Base-by-base conservation (phyloP, 1,139 yeast genomes). In the Petasospora rhodanensis region DNA sequence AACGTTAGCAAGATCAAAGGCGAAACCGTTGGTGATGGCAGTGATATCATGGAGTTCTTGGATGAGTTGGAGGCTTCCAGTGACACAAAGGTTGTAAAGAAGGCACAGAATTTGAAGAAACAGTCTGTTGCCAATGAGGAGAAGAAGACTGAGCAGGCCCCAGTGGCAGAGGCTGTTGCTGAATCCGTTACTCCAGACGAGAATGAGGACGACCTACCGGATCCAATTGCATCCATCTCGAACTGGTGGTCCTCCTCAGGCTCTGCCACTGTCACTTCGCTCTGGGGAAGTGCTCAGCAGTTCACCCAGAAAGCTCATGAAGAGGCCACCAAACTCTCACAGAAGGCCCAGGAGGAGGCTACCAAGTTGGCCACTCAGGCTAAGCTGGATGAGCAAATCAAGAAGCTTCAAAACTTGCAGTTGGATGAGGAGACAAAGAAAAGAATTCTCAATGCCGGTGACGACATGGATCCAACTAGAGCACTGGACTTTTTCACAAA, bases 211-310 rank as follows among this genome's bases (percentile, higher is more conserved):
- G 34, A 24, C 3, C 21, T 35, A n/a, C 39, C 47, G 31, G 91
- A 81, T 52, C 87, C 94, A 12, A 69, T 84, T 23, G 68, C 80
- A 0, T 70, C 87, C 1, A 60, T 85, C 35, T 67, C 93, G 6
- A 76, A 70, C 33, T 89, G 97, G 96, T 85, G 87, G 85, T 73
- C 75, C 5, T 66, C 66, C 4, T 79, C 78, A 33, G 96, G 95
- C 0, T 76, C 93, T 2, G 69, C 73, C 5, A 82, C 81, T 24
- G 93, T 86, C 4, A 73, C 81, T 4, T 73, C 76, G 6, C 48
- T 81, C 11, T 79, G 86, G 86, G 82, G 76, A 29, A 60, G 56
- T 35, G 45, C 45, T 5, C 28, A 28, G 15, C 31, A 35, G 46
- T 38, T 60, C 14, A 56, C 46, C 15, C 58, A 57, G 36, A 50